Evolutionary conservation across 2,329 filamentous ascomycete genomes (phyloP), one percentile per base, ranked within the genome.

Genomic region (Fonsecaea pedrosoi): DNA sequence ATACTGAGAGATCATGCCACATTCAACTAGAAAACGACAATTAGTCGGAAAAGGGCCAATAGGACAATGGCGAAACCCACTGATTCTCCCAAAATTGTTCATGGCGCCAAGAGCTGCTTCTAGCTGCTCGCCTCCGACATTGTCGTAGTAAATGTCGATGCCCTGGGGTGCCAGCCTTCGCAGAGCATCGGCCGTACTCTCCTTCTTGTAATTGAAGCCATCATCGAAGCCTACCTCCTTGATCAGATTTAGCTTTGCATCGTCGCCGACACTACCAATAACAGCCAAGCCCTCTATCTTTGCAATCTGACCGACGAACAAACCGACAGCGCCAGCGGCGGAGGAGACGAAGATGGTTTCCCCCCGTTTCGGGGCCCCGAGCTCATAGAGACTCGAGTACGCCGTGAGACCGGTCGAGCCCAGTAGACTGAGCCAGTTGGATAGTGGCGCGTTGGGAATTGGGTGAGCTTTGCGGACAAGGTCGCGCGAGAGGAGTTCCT

Each of bases 151-250:
- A 75, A 93, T 92, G 74, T 95, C 91, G 68, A 95, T 85, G 3
- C 92, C 92, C 10, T 92, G 78, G 0, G 92, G 92, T 0, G 90
- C 90, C n/a, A 95, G 83, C 66, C 90, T 84, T 70, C 82, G 79
- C 64, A 96, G 82, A 0, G 91, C 92, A 12, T 89, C 89, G 0
- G 78, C 75, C 0, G 91, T 84, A 71, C 84, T 86, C 81, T 94
- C 91, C 72, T 86, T 92, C 85, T 94, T 94, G 84, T 95, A 96
- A 83, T 95, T 95, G 72, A 94, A 95, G 7, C 88, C 92, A 10
- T 77, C 84, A 73, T 92, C 89, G 75, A 92, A 92, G 34, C 84
- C 83, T 40, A 93, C 84, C 59, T 90, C 87, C 63, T 90, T 87
- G 62, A 78, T 82, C 76, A 92, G 90, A 25, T 90, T 86, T 30